Evolutionary conservation across 2,329 filamentous ascomycete genomes (phyloP), one percentile per base, ranked within the genome.

Genomic region (Beauveria asiatica): DNA sequence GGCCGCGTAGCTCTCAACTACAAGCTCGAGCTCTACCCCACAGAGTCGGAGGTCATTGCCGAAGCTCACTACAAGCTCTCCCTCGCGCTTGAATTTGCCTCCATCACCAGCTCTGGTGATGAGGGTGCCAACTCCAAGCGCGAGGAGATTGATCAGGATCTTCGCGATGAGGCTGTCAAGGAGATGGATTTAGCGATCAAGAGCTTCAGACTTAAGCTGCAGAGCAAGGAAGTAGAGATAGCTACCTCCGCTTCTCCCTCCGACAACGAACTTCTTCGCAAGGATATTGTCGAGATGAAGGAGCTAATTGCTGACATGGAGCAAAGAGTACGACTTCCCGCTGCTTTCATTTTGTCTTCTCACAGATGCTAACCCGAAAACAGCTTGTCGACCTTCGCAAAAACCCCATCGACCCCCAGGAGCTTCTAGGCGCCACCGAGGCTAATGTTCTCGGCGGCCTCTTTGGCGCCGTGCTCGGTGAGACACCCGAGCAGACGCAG

Each of bases 1-100:
- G 85, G 90, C 57, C 86, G 85, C 66, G 84, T 87, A 16, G 86
- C 92, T 1, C 83, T 97, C 53, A 83, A 83, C 45, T 83, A 95
- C 68, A 95, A 95, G 74, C 76, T 89, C 66, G 82, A 88, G 55
- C 81, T 97, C 3, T 92, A 90, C 70, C 82, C 90, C 0, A 81
- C 87, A 54, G 90, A 95, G 63, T 91, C 90, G 16, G 89, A 92
- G 67, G 82, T 95, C 56, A 83, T 97, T 60, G 93, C 94, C 46
- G 94, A 99, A 77, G 93, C 90, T 17, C 92, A 99, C 76, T 99
- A 89, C 79, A 97, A 97, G 75, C 86, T 99, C 27, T 96, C 93
- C 0, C 83, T 99, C 17, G 94, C 94, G 0, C 82, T 99, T 30
- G 94, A 99, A 70, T 97, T 97, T 67, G 90, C 90, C 4, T 94